Evolutionary conservation across 768 basidiomycete genomes (phyloP).

Genomic region (Kwoniella mangroviensis): DNA sequence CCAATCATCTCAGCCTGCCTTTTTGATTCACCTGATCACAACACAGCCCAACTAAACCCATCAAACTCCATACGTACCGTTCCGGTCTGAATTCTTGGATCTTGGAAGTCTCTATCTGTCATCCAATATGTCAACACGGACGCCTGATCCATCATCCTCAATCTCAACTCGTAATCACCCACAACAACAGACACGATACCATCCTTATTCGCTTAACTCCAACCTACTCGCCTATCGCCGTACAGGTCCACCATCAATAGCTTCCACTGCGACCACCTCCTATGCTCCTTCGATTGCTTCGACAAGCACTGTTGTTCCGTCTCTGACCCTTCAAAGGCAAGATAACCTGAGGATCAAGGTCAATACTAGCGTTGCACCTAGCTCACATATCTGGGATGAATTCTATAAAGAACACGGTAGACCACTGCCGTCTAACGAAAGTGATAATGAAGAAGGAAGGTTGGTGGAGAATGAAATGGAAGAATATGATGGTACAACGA

Average conservation of each 20-base stretch:
- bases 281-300: slow-evolving; percentile 11
- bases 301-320: background rate
- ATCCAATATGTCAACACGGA: background rate
- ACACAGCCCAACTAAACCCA: background rate
- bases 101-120: background rate
- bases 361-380: slow-evolving; percentile 16
- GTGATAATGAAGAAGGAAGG: background rate
- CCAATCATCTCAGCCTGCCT: background rate
- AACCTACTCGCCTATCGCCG: background rate
- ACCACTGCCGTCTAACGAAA: background rate
- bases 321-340: background rate
- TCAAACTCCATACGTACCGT: background rate
- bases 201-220: slow-evolving; percentile 8
- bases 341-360: slow-evolving; percentile 11
- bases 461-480: background rate
- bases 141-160: background rate
- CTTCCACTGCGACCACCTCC: slow-evolving; percentile 11
- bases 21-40: too few species aligned
- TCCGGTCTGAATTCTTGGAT: background rate
- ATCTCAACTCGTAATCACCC: background rate
- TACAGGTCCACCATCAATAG: slow-evolving; percentile 5
- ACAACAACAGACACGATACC: background rate
- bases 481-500: background rate
- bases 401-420: slow-evolving; percentile 12
- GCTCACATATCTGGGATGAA: slow-evolving; percentile 23